Percentiles rank a stretch among this genome's conserved stretches.
Evolutionary conservation across 331 rosid genomes (phyloP).

Genomic region (Prunus yedoensis): DNA sequence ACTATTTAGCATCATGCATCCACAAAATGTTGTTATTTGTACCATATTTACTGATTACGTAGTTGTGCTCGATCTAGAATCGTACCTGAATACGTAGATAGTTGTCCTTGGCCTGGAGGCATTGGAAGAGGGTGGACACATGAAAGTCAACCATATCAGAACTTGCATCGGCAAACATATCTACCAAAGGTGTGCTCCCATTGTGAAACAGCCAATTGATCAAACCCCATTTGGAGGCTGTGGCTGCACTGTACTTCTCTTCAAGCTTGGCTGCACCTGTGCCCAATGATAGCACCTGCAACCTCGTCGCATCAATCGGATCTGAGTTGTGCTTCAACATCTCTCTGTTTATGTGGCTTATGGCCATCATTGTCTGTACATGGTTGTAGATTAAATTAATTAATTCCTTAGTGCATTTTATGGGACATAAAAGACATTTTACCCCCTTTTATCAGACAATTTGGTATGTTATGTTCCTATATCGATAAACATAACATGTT

Average conservation of each 20-base stretch:
- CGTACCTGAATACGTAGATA: slow-evolving; percentile 42
- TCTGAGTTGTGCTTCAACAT: neutral
- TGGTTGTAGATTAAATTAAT: neutral
- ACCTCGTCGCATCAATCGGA: neutral
- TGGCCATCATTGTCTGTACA: slow-evolving; percentile 37
- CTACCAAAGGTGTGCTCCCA: slow-evolving; percentile 27
- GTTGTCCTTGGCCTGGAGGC: slow-evolving; percentile 7
- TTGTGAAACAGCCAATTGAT: slow-evolving; percentile 22
- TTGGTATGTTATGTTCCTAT: neutral
- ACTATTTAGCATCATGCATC: too few species aligned
- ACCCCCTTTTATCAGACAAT: neutral
- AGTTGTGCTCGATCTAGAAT: too few species aligned
- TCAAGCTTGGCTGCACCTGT: slow-evolving; percentile 26
- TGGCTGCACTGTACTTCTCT: slow-evolving; percentile 23
- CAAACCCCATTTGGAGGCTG: slow-evolving; percentile 29
- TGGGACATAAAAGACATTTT: neutral
- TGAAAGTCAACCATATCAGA: slow-evolving; percentile 39
- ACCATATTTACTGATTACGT: neutral
- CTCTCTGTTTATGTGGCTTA: slow-evolving; percentile 27
- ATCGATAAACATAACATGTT: neutral
- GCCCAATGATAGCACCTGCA: slow-evolving; percentile 34
- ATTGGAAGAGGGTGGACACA: slow-evolving; percentile 33
- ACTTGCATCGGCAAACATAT: slow-evolving; percentile 28
- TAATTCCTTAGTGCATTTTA: neutral
- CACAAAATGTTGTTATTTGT: neutral